phyloP scores from a whole-genome alignment of 2,329 filamentous ascomycete species.

The Emergomyces orientalis region DNA sequence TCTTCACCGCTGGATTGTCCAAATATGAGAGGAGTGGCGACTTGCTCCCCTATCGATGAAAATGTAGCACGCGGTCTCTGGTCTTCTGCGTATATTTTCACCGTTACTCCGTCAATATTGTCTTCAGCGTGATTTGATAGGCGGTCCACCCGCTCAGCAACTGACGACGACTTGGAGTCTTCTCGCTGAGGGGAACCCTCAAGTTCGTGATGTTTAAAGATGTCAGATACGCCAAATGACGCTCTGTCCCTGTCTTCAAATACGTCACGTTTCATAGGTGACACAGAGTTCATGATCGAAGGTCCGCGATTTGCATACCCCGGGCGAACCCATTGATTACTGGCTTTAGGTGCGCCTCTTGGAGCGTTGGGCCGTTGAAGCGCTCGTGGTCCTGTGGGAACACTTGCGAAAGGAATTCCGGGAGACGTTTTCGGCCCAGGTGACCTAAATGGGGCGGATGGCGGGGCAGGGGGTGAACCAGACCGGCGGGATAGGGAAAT shows the following conservation, averaged over 20 bases:
- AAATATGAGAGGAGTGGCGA: constrained; percentile 21
- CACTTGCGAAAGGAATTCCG: constrained; percentile 26
- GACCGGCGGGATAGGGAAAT: constrained; percentile 22
- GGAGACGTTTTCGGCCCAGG: constrained; percentile 29
- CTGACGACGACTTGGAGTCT: not conserved
- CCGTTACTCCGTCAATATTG: not conserved
- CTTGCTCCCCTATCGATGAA: constrained; percentile 8
- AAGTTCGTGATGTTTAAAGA: not conserved
- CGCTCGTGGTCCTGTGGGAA: constrained; percentile 36
- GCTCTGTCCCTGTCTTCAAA: constrained; percentile 22
- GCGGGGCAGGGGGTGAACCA: constrained; percentile 19
- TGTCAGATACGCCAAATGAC: not conserved
- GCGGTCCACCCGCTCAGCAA: not conserved
- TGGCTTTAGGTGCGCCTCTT: constrained; percentile 27
- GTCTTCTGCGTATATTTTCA: not conserved
- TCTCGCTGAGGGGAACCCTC: constrained; percentile 3
- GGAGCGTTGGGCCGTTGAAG: constrained; percentile 26
- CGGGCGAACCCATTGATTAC: constrained; percentile 33
- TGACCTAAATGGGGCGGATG: constrained; percentile 8
- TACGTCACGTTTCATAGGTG: constrained; percentile 25
- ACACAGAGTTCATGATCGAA: constrained; percentile 11
- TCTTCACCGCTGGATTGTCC: constrained; percentile 35
- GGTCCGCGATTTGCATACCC: constrained; percentile 21
- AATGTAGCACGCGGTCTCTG: not conserved
- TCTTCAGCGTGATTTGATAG: not conserved